Base-by-base conservation (phyloP, 495 filamentous ascomycete species). In the Jackrogersella multiformis region DNA sequence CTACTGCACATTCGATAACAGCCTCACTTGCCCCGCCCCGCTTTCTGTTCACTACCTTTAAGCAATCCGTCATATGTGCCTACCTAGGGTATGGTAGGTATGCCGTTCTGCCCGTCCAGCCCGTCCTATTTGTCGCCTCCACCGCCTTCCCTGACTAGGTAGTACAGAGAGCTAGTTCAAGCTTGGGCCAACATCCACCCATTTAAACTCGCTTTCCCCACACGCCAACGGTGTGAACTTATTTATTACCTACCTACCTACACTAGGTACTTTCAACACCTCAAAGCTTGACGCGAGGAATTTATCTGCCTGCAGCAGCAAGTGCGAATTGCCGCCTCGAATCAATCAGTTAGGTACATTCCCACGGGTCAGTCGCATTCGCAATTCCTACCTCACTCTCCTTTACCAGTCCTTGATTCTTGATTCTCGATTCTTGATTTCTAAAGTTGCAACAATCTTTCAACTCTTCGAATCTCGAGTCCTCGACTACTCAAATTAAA, bases 261-360 rank as follows among this genome's bases (percentile, higher is more conserved):
- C 13, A 7, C n/a, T 46, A 21, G 18, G 9, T 21, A 44, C 41
- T 12, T 44, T 4, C 15, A 42, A 15, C 16, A 39, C 13, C 10
- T n/a, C n/a, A 13, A 18, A 44, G 18, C 4, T 44, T 44, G 67
- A 52, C 65, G 61, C 67, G 67, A 70, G 46, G 52, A 59, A 65
- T 36, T 48, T 57, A 65, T 65, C 67, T 70, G 67, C 66, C 66
- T 69, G 58, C 66, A 55, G 46, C 20, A 46, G 12, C 20, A 12
- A n/a, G 30, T 49, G 45, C 49, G 20, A 68, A 58, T 68, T 68
- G 65, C 65, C 65, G 58, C 65, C 42, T 56, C 26, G 57, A 68
- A n/a, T n/a, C n/a, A 36, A 13, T 52, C 42, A 67, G 57, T n/a
- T n/a, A n/a, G n/a, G n/a, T 62, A 61, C 41, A 39, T 55, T 10